phyloP scores from a whole-genome alignment of 306 rosid species.

The Notholithocarpus densiflorus region DNA sequence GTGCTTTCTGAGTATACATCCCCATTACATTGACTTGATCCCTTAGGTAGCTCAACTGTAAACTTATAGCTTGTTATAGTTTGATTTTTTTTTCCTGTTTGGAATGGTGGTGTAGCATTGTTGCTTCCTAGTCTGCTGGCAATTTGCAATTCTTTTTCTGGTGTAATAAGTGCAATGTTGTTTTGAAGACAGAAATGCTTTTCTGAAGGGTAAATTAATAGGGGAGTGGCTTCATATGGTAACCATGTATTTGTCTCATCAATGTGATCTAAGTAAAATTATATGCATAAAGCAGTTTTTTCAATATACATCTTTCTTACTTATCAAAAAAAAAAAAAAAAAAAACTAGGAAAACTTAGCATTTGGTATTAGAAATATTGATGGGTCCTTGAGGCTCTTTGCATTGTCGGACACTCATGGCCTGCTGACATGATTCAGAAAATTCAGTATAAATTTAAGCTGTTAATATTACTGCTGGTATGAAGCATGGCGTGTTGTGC shows the following conservation, averaged over 20 bases:
- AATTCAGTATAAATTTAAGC: background rate
- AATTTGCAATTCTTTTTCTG: background rate
- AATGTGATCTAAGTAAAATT: background rate
- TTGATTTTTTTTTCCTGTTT: background rate
- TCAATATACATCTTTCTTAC: too few relatives aligned
- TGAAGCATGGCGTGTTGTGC: background rate
- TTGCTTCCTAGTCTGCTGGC: background rate
- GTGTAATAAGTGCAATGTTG: background rate
- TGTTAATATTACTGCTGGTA: background rate
- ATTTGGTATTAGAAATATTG: background rate
- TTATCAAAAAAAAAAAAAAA: too few relatives aligned
- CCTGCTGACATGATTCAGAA: background rate
- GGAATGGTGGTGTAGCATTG: background rate
- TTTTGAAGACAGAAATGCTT: background rate
- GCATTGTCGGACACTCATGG: background rate
- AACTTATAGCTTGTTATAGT: background rate
- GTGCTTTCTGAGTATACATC: background rate
- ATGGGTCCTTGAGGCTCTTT: background rate
- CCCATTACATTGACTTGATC: background rate
- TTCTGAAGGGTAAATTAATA: background rate
- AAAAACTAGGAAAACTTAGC: background rate
- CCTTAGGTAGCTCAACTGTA: background rate
- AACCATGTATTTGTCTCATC: background rate
- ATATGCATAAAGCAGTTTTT: background rate
- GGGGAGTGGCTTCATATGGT: background rate